These are phyloP conservation scores for Alisma plantagoaquatica DNA, from an alignment of 106 monocot genomes.

Conservation along the genomic window DNA sequence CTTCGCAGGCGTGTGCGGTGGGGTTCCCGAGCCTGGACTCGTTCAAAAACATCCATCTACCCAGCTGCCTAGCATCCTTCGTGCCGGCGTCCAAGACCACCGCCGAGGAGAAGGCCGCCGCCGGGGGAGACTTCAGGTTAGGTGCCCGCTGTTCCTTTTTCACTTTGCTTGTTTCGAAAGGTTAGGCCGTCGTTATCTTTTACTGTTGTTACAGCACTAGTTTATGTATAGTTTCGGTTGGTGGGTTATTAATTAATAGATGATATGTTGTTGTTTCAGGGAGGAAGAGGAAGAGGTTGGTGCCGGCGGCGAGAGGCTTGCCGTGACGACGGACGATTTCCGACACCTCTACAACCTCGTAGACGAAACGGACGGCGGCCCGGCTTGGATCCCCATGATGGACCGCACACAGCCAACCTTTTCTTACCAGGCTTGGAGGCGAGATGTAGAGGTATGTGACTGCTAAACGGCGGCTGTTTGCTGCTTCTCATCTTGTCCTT, in stretches of 20 bases:
- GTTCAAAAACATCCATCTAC: constrained; percentile 11
- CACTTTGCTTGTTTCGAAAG: neutral
- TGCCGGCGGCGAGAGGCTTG: constrained; percentile 17
- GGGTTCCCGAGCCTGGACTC: constrained; percentile 13
- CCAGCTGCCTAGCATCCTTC: constrained; percentile 8
- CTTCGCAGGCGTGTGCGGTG: neutral
- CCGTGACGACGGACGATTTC: constrained; percentile 46
- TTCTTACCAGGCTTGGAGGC: constrained; percentile 69
- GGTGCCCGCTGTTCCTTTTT: no score
- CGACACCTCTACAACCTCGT: constrained; percentile 44
- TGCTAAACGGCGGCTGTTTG: neutral
- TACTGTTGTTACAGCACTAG: neutral
- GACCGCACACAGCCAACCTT: constrained; percentile 42
- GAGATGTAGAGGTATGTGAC: constrained; percentile 55
- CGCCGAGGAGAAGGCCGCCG: neutral
- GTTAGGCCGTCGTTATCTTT: neutral
- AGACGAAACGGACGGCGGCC: constrained; percentile 61
- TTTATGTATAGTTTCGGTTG: neutral
- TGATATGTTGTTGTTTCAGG: neutral
- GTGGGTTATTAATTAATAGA: neutral
- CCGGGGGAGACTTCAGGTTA: no score
- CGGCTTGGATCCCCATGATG: constrained; percentile 84
- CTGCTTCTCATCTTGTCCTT: neutral
- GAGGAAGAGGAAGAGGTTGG: neutral
- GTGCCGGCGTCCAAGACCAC: constrained; percentile 2